Conservation (phyloP, 805 yeast genomes). For the Candida sonorensis region DNA sequence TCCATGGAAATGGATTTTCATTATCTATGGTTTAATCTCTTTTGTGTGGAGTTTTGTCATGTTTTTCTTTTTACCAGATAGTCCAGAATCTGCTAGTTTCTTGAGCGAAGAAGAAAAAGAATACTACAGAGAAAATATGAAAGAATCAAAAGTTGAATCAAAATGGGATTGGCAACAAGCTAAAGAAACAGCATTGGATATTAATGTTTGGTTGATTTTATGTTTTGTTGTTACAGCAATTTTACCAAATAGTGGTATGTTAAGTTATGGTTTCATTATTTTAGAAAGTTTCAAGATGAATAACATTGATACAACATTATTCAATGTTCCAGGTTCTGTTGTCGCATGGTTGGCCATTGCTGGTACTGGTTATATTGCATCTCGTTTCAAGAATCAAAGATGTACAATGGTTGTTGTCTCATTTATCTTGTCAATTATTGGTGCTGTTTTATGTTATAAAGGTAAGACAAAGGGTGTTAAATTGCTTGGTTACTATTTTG, state of each 20-base stretch:
- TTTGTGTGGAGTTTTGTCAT: conserved; percentile 42
- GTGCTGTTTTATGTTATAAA: conserved; percentile 26
- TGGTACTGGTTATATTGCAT: conserved; percentile 19
- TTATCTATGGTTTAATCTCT: conserved; percentile 56
- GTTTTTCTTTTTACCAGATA: conserved; percentile 46
- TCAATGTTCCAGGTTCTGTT: conserved; percentile 27
- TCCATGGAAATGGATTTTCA: conserved; percentile 59
- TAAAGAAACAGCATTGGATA: conserved; percentile 21
- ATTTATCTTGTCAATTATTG: conserved; percentile 12
- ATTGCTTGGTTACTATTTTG: conserved; percentile 25
- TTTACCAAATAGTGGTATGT: conserved; percentile 32
- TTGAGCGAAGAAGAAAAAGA: conserved; percentile 30
- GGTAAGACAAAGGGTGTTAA: conserved; percentile 12
- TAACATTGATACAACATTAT: conserved; percentile 23
- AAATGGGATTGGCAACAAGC: conserved; percentile 21
- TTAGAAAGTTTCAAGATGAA: conserved; percentile 24
- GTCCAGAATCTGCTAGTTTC: conserved; percentile 40
- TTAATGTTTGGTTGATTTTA: conserved; percentile 39
- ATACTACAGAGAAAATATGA: conserved; percentile 15
- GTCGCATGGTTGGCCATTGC: conserved; percentile 24
- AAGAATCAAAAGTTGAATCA: conserved; percentile 24
- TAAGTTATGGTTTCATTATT: conserved; percentile 33
- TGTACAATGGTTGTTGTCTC: conserved; percentile 18
- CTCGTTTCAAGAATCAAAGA: too few species aligned
- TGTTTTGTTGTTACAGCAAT: conserved; percentile 13